A percentile compares a stretch with the other conserved stretches of the same genome.
Evolutionary conservation across 768 basidiomycete genomes (phyloP).

Genomic region (Sarcodon sp.): DNA sequence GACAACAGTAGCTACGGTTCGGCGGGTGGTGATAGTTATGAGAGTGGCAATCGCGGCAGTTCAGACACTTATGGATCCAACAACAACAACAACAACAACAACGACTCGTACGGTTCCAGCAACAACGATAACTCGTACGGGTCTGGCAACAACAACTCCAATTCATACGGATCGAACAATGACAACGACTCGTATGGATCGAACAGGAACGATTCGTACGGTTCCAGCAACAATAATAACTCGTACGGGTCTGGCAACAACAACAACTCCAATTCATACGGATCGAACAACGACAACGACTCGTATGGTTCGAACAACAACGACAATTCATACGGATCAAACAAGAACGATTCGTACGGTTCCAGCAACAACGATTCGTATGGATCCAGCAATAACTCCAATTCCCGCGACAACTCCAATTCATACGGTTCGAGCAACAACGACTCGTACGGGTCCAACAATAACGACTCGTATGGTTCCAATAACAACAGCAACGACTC

Average conservation of each 20-base stretch:
- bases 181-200: constrained; percentile 5
- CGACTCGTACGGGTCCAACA: constrained; percentile 10
- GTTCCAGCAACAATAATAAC: constrained; percentile 5
- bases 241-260: constrained; percentile 4
- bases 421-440: constrained; percentile 5
- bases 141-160: constrained; percentile 1
- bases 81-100: constrained; percentile 3
- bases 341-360: constrained; percentile 4
- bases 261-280: neutral
- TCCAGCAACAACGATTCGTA: neutral
- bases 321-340: constrained; percentile 3
- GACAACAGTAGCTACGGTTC: constrained; percentile 5
- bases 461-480: constrained; percentile 12
- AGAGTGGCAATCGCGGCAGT: constrained; percentile 2
- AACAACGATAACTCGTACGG: constrained; percentile 6
- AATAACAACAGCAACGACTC: constrained; percentile 6
- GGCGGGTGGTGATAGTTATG: constrained; percentile 1
- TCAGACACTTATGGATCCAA: constrained; percentile 4
- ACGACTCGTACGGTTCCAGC: constrained; percentile 2
- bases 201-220: constrained; percentile 4
- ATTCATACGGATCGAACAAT: neutral
- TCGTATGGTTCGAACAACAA: constrained; percentile 5
- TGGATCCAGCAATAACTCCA: constrained; percentile 14
- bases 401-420: constrained; percentile 1
- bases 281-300: neutral